These are phyloP conservation scores for Globisporangium lucens DNA, from an alignment of 352 stramenopile species.

Conservation along the genomic window DNA sequence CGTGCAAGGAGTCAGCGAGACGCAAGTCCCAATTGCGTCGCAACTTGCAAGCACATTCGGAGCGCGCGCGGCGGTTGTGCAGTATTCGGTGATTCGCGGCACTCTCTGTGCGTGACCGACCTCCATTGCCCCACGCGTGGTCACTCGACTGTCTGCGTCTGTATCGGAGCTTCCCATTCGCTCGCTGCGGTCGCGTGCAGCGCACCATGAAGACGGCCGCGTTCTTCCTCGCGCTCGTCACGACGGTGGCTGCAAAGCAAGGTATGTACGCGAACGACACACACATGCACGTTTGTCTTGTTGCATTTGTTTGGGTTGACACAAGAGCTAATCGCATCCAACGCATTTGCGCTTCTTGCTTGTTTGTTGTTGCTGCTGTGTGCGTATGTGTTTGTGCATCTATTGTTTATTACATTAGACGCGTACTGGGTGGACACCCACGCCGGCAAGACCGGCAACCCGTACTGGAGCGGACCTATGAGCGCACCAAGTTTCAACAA, in stretches of 20 bases:
- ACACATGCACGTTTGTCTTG: background rate
- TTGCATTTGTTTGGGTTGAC: background rate
- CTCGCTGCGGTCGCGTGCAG: background rate
- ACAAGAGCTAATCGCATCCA: background rate
- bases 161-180: background rate
- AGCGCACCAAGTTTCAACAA: background rate
- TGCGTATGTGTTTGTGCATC: background rate
- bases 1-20: background rate
- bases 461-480: slow-evolving; percentile 9
- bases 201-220: slow-evolving; percentile 10
- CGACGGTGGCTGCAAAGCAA: slow-evolving; percentile 3
- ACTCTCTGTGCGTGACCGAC: background rate
- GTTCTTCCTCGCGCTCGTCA: slow-evolving; percentile 1
- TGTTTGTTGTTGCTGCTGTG: background rate
- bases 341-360: background rate
- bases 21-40: background rate
- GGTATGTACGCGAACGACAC: background rate
- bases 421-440: slow-evolving; percentile 15
- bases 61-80: background rate
- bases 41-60: background rate
- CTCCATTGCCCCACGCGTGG: background rate
- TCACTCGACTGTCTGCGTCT: background rate
- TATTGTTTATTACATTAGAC: background rate
- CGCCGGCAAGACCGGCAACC: slow-evolving; percentile 12
- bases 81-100: background rate